These are phyloP conservation scores for Peziza echinospora DNA, from an alignment of 495 filamentous ascomycete species.

Conservation along the genomic window DNA sequence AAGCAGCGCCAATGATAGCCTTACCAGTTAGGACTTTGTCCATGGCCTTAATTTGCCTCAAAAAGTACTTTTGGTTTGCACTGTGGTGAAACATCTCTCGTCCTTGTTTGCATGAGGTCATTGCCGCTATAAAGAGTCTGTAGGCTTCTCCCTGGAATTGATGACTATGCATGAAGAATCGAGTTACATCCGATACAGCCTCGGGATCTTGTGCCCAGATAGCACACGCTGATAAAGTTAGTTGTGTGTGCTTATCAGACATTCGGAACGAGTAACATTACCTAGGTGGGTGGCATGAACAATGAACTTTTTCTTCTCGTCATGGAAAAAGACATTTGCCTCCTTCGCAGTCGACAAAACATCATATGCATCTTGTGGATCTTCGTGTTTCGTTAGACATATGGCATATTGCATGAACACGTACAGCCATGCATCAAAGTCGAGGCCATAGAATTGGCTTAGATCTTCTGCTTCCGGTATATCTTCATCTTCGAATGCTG, in stretches of 20 bases:
- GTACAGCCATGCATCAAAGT: conserved; percentile 66
- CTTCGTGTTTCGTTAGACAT: conserved; percentile 36
- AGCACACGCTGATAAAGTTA: conserved; percentile 41
- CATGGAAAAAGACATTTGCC: conserved; percentile 57
- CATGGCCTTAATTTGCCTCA: conserved; percentile 78
- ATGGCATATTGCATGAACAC: conserved; percentile 78
- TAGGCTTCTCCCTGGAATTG: conserved; percentile 70
- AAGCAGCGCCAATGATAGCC: conserved; percentile 19
- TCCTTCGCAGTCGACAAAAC: conserved; percentile 49
- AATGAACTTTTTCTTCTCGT: conserved; percentile 39
- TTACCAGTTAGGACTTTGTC: conserved; percentile 30
- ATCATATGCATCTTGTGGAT: conserved; percentile 46
- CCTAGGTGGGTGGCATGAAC: conserved; percentile 66
- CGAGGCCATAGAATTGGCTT: conserved; percentile 50
- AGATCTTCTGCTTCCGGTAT: conserved; percentile 22
- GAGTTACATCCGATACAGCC: conserved; percentile 39
- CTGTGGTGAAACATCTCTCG: conserved; percentile 30
- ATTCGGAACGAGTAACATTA: conserved; percentile 22
- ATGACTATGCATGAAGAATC: conserved; percentile 72
- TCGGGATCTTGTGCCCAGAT: conserved; percentile 60
- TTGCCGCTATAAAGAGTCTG: conserved; percentile 37
- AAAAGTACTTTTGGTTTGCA: conserved; percentile 63
- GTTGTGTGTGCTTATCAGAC: not conserved
- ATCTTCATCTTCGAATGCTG: conserved; percentile 13
- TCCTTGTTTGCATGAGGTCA: conserved; percentile 15